Evolutionary conservation across 2,329 filamentous ascomycete species (phyloP).

Genomic region (Epichloe sibirici): DNA sequence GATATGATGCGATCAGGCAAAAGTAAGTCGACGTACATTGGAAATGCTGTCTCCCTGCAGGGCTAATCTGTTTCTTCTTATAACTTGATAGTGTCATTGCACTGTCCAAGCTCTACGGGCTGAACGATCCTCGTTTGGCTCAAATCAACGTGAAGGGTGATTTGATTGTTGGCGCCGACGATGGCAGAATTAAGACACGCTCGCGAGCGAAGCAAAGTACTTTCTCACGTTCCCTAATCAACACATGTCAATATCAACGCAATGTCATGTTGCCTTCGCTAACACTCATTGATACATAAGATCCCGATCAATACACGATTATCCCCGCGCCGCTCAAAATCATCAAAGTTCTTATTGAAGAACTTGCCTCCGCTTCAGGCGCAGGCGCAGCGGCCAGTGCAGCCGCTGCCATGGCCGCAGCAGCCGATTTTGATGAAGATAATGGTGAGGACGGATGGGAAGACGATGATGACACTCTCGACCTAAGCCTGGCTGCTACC

Average conservation of each 20-base stretch:
- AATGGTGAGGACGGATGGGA: slow-evolving; percentile 81
- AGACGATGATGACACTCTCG: slow-evolving; percentile 65
- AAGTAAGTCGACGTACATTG: slow-evolving; percentile 51
- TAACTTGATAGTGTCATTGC: slow-evolving; percentile 60
- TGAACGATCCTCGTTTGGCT: slow-evolving; percentile 69
- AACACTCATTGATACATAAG: slow-evolving; percentile 23
- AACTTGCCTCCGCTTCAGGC: slow-evolving; percentile 72
- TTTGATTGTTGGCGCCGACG: slow-evolving; percentile 65
- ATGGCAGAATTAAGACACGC: slow-evolving; percentile 77
- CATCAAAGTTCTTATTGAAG: slow-evolving; percentile 87
- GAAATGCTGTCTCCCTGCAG: not conserved
- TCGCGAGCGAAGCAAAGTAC: slow-evolving; percentile 76
- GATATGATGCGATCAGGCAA: slow-evolving; percentile 92
- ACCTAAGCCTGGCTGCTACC: slow-evolving; percentile 57
- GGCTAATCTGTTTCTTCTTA: slow-evolving; percentile 16
- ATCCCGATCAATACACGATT: slow-evolving; percentile 81
- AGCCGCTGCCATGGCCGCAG: slow-evolving; percentile 48
- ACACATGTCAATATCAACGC: not conserved
- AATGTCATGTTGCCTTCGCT: not conserved
- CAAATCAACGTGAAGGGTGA: slow-evolving; percentile 85
- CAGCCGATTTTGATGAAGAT: slow-evolving; percentile 45
- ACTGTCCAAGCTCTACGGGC: slow-evolving; percentile 76
- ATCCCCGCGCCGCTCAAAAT: slow-evolving; percentile 89
- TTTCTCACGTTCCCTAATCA: not conserved
- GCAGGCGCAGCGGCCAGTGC: slow-evolving; percentile 45